Evolutionary conservation across 2,329 filamentous ascomycete genomes (phyloP), one percentile per base, ranked within the genome.

Genomic region (Fusarium goolgardi): DNA sequence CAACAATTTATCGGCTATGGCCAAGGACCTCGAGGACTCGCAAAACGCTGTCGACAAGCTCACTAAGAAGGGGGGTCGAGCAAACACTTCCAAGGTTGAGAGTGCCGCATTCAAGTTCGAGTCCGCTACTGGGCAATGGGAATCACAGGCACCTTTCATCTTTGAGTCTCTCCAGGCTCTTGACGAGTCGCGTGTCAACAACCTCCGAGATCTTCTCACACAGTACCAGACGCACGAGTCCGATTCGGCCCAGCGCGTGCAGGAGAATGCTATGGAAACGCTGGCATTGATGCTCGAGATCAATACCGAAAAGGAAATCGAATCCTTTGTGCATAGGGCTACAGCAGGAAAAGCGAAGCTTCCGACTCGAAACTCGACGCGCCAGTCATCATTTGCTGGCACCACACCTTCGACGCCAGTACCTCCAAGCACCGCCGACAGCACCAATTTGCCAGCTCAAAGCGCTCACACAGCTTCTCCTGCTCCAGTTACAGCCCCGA

Each of bases 151-250:
- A 16, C 96, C 96, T 2, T 98, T 93, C 79, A 91, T 97, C 63
- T 97, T 97, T 75, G 96, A 99, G 80, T 91, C 90, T 63, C 86
- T 99, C 27, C 96, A 99, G 78, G 91, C 92, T 8, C 83, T 96
- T 32, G 96, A 99, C 76, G 96, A 99, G 81, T 90, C 88, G 72
- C 89, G 96, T 57, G 83, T 96, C 70, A 97, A 97, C 78, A 91
- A 96, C 75, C 84, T 99, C 61, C 91, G 95, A 65, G 95, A 98
- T 78, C 87, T 92, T 40, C 85, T 99, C 63, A 98, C 96, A 1
- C 94, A 97, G 75, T 91, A 95, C 73, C 90, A 97, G 78, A 99
- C 96, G 0, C 91, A 97, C 76, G 95, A 98, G 78, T 88, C 93
- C 29, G 96, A 99, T 76, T 89, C 92, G 71, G 89, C 95, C 18